Percentiles rank a stretch among this genome's conserved stretches.
These are phyloP conservation scores for Cryphonectria naterciae DNA, from an alignment of 2,329 filamentous ascomycete species.

Conservation along the genomic window DNA sequence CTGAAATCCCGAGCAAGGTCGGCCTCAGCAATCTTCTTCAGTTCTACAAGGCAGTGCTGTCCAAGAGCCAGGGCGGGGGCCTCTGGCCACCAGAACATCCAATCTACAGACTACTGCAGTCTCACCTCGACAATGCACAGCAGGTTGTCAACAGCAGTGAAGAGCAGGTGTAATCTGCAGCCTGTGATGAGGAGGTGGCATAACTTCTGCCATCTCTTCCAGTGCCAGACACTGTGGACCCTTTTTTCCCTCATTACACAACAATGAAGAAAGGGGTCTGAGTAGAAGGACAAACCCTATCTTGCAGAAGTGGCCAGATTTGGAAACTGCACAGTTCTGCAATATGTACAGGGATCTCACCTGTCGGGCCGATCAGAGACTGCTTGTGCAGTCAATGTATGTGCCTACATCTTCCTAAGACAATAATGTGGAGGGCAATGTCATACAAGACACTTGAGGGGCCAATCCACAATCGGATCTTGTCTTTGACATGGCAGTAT, in stretches of 20 bases:
- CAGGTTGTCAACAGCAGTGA: constrained; percentile 31
- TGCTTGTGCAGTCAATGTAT: background rate
- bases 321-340: background rate
- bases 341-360: background rate
- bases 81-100: constrained; percentile 34
- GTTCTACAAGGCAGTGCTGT: constrained; percentile 57
- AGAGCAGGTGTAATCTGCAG: constrained; percentile 21
- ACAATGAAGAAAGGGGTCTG: background rate
- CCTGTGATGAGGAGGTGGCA: constrained; percentile 1
- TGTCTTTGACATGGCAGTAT: background rate
- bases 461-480: background rate
- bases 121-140: constrained; percentile 18
- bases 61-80: constrained; percentile 30
- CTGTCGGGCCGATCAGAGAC: background rate
- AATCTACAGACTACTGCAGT: constrained; percentile 23
- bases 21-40: constrained; percentile 67
- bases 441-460: background rate
- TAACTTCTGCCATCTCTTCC: constrained; percentile 8
- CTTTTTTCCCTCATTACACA: background rate
- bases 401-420: background rate
- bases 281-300: background rate
- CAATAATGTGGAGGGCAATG: too few species aligned
- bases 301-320: background rate
- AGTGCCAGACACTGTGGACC: background rate
- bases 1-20: constrained; percentile 49